Base-by-base conservation (phyloP, 129 eudicot genomes). In the Centella asiatica region DNA sequence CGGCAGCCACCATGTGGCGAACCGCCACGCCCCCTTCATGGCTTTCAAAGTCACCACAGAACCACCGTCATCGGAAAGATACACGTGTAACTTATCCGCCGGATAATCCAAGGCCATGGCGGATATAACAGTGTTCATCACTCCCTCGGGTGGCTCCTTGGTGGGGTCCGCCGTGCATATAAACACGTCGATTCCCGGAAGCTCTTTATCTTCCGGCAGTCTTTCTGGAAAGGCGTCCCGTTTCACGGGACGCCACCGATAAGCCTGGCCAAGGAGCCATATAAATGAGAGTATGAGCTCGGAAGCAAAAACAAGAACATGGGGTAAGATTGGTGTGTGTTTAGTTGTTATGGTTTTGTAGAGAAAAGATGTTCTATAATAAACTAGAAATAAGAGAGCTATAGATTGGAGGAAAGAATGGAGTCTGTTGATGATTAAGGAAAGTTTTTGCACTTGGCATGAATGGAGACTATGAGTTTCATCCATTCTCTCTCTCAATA, bases 241-340 rank as follows among this genome's bases (percentile, higher is more conserved):
- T 3, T 15, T 0, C 0, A 78, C 52, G 28, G 83, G 79, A 3
- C 52, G 47, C 79, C 79, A 78, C 31, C 69, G 51, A 23, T 39
- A 73, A 19, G 76, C 66, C 49, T 73, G 79, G 20, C 58, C 4
- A 0, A 73, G 37, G 25, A 66, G 23, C 83, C 79, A 78, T 0
- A 69, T 4, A 49, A 69, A 53, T 18, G 69, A 52, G 45, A 73
- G 69, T 0, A 65, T 47, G 10, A 73, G 69, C 52, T 78, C 79
- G 2, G 78, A 44, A 1, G 26, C 3, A 46, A 65, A 23, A 25
- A 74, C 18, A 2, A 78, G 53, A n/a, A 74, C 36, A 34, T 49
- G 66, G 63, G 57, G 58, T 14, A 27, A 20, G 20, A 60, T 29
- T 19, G 37, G 58, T 22, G 22, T 65, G 28, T 40, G 11, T 44